Evolutionary conservation across 139 green algal species (phyloP), one percentile per base, ranked within the genome.

Genomic region (Chlamydomonas asymmetrica): DNA sequence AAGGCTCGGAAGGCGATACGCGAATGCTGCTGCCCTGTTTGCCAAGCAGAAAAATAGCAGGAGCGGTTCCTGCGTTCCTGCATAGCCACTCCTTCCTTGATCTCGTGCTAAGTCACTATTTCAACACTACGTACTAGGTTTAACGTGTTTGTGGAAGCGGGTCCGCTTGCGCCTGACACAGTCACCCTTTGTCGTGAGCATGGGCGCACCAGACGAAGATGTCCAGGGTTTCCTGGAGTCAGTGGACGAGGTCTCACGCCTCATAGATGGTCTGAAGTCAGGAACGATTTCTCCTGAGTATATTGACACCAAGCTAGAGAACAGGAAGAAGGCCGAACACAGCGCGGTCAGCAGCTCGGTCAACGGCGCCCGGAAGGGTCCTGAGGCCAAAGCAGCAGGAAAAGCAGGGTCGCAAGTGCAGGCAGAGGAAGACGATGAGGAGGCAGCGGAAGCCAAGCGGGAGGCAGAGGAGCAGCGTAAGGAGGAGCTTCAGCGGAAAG

Each of bases 241-340:
- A 16, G 91, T 94, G 25, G 80, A 90, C 25, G 91, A 96, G 38
- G 88, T 92, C 0, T 74, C 76, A 0, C 66, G 85, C 9, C 82
- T 96, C 6, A 90, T 96, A 9, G 82, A 85, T 13, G 88, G 89
- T 4, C 75, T 96, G 5, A 84, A 90, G 40, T 66, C 68, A 0
- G 63, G 71, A 35, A 91, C 76, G 9, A 85, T 96, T 27, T 75
- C 68, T 2, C 80, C 88, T 8, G 87, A 92, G 16, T 92, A 93
- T 34, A 76, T 96, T 8, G 88, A 96, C 45, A 74, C 64, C 2
- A 86, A 80, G 35, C 13, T 82, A 27, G 45, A 74, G 37, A 35
- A 80, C 40, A 74, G 67, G 49, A 48, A 71, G 38, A 25, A 41
- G 35, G 10, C 27, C 0, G 34, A 61, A 34, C 18, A 35, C 7